Evolutionary conservation across 257 asterid genomes (phyloP).

Genomic region (Penstemon barbatus): DNA sequence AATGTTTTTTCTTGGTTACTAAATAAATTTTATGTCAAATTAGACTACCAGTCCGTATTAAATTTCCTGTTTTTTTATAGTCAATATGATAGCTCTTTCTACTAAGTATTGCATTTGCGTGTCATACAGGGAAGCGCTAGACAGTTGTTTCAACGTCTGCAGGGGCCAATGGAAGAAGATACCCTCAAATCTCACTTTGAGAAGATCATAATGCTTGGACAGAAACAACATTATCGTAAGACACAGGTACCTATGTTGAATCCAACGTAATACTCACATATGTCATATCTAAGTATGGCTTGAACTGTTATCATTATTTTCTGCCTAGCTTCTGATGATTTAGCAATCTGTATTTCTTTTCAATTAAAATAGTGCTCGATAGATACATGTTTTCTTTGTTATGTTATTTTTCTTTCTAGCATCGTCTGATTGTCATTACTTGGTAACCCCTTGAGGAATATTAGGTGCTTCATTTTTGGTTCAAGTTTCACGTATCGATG

Average conservation of each 20-base stretch:
- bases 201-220: conserved; percentile 71
- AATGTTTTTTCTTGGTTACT: conserved; percentile 20
- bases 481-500: background rate
- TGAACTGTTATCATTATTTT: background rate
- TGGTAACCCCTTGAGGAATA: background rate
- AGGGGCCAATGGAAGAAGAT: conserved; percentile 98
- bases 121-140: conserved; percentile 90
- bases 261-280: conserved; percentile 14
- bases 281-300: conserved; percentile 16
- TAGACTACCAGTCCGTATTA: background rate
- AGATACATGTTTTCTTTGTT: conserved; percentile 8
- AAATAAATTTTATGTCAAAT: background rate
- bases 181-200: conserved; percentile 88
- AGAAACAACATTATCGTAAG: conserved; percentile 56
- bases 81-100: conserved; percentile 18
- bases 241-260: conserved; percentile 57
- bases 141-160: conserved; percentile 89
- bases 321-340: background rate
- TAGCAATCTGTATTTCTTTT: background rate
- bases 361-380: background rate
- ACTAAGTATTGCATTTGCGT: conserved; percentile 30
- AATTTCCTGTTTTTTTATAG: conserved; percentile 14
- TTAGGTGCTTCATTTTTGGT: conserved; percentile 11
- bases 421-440: background rate
- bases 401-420: conserved; percentile 5